phyloP scores from a whole-genome alignment of 768 basidiomycete genomes.

The Pisolithus sp. region DNA sequence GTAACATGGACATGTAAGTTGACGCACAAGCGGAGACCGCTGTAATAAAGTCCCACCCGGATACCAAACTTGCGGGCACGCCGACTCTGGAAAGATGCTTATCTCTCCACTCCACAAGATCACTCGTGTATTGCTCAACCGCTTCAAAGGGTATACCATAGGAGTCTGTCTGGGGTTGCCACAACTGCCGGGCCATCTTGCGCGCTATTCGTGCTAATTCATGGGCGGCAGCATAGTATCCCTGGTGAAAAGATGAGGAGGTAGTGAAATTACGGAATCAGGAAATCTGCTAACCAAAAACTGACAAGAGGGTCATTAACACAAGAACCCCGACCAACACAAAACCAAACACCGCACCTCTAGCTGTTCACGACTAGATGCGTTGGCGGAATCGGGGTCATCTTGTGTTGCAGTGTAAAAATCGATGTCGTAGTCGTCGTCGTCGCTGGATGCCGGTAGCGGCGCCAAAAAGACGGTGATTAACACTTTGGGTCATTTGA shows the following conservation, averaged over 20 bases:
- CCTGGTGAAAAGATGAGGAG: slow-evolving; percentile 36
- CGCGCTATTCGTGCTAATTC: slow-evolving; percentile 80
- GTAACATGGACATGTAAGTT: background rate
- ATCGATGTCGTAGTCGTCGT: slow-evolving; percentile 86
- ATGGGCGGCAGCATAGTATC: slow-evolving; percentile 79
- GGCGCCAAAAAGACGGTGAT: slow-evolving; percentile 10
- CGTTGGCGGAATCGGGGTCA: slow-evolving; percentile 40
- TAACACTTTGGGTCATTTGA: slow-evolving; percentile 12
- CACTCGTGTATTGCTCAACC: slow-evolving; percentile 48
- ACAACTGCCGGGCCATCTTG: slow-evolving; percentile 73
- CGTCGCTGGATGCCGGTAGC: slow-evolving; percentile 41
- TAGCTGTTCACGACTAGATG: slow-evolving; percentile 71
- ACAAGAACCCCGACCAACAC: background rate
- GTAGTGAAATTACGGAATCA: background rate
- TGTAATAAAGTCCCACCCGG: slow-evolving; percentile 85
- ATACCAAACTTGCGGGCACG: slow-evolving; percentile 78
- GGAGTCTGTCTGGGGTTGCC: slow-evolving; percentile 69
- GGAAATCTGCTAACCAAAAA: slow-evolving; percentile 52
- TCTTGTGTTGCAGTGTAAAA: slow-evolving; percentile 76
- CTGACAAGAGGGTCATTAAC: slow-evolving; percentile 28
- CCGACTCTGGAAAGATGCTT: slow-evolving; percentile 73
- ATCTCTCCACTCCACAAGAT: slow-evolving; percentile 68
- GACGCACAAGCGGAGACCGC: slow-evolving; percentile 58
- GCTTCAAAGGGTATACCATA: slow-evolving; percentile 71
- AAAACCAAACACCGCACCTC: slow-evolving; percentile 44